Base-by-base conservation (phyloP, 2,329 filamentous ascomycete genomes). In the Alternaria hordeiaustralica region DNA sequence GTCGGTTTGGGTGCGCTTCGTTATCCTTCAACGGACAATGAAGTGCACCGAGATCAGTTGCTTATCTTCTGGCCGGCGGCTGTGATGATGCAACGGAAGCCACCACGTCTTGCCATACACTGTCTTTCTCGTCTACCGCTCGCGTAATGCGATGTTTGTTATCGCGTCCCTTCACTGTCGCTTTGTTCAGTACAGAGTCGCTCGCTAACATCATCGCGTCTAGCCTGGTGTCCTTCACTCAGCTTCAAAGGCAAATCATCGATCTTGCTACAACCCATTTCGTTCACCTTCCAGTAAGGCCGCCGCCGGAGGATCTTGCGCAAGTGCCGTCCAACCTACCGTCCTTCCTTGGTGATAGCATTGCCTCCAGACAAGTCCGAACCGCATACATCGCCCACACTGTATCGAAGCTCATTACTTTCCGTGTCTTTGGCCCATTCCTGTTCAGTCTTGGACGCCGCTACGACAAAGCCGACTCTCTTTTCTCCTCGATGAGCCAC, bases 361-460 rank as follows among this genome's bases (percentile, higher is more conserved):
- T 79, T 13, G 81, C 85, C 4, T 85, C 86, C 4, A 79, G 83
- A 63, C 83, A 86, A 69, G 78, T 88, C 15, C 84, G 86, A 25
- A 79, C 84, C 47, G 84, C 86, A 21, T 87, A 87, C 68, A 78
- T 87, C 26, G 83, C 86, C 60, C 85, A 87, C 68, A 81, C 84
- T n/a, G 81, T 88, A 45, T 87, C 85, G 13, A 86, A 84, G 60
- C 83, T 86, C n/a, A 78, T 88, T 55, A 87, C 84, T 8, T 84
- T 84, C 69, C 82, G 85, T 41, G 84, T 88, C 36, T 88, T 88
- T 76, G 84, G 85, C 25, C 86, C 86, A 2, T 88, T 87, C 78
- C 70, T 88, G 23, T 88, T 88, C 77, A 86, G 84, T 25, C 78
- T 87, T 3, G 84, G 85, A 33, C 82, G 83, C 49, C 79, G 84